Percentiles rank a stretch among this genome's conserved stretches.
These are phyloP conservation scores for Aspergillus uvarum DNA, from an alignment of 2,329 filamentous ascomycete genomes.

Conservation along the genomic window DNA sequence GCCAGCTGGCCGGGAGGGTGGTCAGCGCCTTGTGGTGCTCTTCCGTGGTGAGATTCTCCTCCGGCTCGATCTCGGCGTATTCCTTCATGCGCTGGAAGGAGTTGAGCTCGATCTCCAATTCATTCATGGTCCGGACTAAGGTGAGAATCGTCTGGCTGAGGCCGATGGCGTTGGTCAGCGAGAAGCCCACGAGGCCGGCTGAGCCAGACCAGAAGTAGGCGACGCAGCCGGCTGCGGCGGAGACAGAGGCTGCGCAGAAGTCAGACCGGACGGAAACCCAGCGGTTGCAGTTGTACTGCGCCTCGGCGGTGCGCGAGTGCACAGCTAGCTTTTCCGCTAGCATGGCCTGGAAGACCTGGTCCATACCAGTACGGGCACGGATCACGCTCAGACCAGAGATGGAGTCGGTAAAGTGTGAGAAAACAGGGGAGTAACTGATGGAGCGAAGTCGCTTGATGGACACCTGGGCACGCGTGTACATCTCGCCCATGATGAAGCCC, in stretches of 20 bases:
- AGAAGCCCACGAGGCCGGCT: slow-evolving; percentile 58
- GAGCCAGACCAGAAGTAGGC: slow-evolving; percentile 51
- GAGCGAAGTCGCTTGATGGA: slow-evolving; percentile 50
- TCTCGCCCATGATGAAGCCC: slow-evolving; percentile 50
- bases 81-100: slow-evolving; percentile 27
- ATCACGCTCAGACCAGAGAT: slow-evolving; percentile 54
- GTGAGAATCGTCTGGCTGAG: slow-evolving; percentile 54
- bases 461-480: slow-evolving; percentile 53
- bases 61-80: slow-evolving; percentile 26
- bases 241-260: slow-evolving; percentile 55
- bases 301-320: slow-evolving; percentile 50
- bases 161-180: slow-evolving; percentile 56
- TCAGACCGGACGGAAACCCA: slow-evolving; percentile 59
- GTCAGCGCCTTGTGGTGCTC: slow-evolving; percentile 3
- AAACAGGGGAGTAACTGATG: slow-evolving; percentile 54
- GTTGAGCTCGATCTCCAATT: slow-evolving; percentile 58
- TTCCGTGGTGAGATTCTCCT: slow-evolving; percentile 18
- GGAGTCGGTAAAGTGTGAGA: slow-evolving; percentile 58
- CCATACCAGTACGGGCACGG: slow-evolving; percentile 52
- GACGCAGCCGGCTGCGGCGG: slow-evolving; percentile 53
- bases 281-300: slow-evolving; percentile 57
- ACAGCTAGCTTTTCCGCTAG: slow-evolving; percentile 53
- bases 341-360: slow-evolving; percentile 49
- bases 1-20: slow-evolving; percentile 25
- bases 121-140: slow-evolving; percentile 56